Percentiles rank a stretch among this genome's conserved stretches.
Evolutionary conservation across 805 yeast genomes (phyloP).

Genomic region (Blastobotrys parvus): DNA sequence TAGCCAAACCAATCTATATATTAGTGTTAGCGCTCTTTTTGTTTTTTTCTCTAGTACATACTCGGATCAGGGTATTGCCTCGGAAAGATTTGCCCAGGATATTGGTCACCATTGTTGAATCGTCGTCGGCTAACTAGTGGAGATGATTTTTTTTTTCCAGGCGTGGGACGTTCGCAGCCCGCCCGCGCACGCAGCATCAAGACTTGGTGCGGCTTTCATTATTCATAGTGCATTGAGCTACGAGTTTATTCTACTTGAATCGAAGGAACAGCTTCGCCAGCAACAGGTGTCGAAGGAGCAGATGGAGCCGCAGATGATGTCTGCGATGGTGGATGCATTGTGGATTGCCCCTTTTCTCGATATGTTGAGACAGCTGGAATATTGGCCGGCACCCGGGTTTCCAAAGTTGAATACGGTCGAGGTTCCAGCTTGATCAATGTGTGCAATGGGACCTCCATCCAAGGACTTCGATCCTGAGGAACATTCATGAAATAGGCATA

Average conservation of each 20-base stretch:
- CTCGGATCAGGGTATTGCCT: conserved; percentile 26
- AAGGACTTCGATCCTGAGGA: conserved; percentile 94
- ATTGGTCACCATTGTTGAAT: conserved; percentile 25
- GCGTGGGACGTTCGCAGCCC: background rate
- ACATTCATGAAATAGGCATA: conserved; percentile 98
- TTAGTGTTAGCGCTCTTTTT: background rate
- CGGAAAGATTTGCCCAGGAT: conserved; percentile 32
- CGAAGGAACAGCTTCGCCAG: no score
- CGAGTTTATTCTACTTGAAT: background rate
- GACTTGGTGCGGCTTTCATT: no score
- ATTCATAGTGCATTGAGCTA: no score
- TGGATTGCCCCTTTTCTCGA: conserved; percentile 69
- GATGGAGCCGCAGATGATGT: no score
- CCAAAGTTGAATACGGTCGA: conserved; percentile 84
- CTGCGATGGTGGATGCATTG: no score
- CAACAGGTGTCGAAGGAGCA: no score
- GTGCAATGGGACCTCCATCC: conserved; percentile 98
- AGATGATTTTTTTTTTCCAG: background rate
- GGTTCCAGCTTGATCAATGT: conserved; percentile 91
- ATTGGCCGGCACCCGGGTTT: conserved; percentile 85
- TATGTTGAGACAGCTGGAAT: conserved; percentile 97
- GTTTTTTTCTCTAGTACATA: conserved; percentile 6
- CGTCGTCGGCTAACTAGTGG: background rate
- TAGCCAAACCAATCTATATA: conserved; percentile 58
- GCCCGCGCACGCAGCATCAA: no score